These are phyloP conservation scores for Myriosclerotinia curreyana DNA, from an alignment of 2,329 filamentous ascomycete genomes.

Conservation along the genomic window DNA sequence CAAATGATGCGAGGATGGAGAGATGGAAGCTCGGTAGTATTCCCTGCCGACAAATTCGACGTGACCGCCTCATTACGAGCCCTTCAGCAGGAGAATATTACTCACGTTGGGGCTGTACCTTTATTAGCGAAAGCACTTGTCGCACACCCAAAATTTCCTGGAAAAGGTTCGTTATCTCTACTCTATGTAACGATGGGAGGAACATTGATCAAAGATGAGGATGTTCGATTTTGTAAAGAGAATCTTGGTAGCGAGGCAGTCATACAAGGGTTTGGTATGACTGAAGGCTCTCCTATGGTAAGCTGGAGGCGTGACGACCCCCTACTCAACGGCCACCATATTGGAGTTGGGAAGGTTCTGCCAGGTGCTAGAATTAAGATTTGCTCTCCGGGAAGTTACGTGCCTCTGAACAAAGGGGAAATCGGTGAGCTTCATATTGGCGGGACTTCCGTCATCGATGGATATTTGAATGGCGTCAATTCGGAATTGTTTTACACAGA, in stretches of 20 bases:
- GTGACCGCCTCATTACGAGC: constrained; percentile 55
- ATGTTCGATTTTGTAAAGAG: constrained; percentile 19
- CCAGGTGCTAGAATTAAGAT: constrained; percentile 18
- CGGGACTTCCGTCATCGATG: constrained; percentile 70
- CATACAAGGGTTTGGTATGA: constrained; percentile 21
- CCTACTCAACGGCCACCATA: constrained; percentile 7
- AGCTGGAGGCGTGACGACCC: constrained; percentile 19
- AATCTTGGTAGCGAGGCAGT: constrained; percentile 12
- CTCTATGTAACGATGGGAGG: constrained; percentile 18
- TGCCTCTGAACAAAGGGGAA: constrained; percentile 62
- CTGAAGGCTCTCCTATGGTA: constrained; percentile 19
- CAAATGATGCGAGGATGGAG: constrained; percentile 18
- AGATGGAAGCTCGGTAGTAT: constrained; percentile 51
- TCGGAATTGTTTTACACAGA: constrained; percentile 29
- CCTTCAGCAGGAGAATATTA: constrained; percentile 50
- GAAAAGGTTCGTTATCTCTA: constrained; percentile 8
- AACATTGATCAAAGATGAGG: constrained; percentile 23
- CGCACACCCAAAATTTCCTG: constrained; percentile 6
- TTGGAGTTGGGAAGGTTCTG: constrained; percentile 24
- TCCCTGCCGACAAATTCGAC: constrained; percentile 65
- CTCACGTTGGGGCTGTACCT: constrained; percentile 53
- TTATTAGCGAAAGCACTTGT: constrained; percentile 56
- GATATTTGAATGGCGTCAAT: constrained; percentile 69
- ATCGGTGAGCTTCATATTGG: constrained; percentile 74
- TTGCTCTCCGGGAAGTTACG: constrained; percentile 42